Evolutionary conservation across 2,329 filamentous ascomycete genomes (phyloP).

Genomic region (Trichoderma polysporum): DNA sequence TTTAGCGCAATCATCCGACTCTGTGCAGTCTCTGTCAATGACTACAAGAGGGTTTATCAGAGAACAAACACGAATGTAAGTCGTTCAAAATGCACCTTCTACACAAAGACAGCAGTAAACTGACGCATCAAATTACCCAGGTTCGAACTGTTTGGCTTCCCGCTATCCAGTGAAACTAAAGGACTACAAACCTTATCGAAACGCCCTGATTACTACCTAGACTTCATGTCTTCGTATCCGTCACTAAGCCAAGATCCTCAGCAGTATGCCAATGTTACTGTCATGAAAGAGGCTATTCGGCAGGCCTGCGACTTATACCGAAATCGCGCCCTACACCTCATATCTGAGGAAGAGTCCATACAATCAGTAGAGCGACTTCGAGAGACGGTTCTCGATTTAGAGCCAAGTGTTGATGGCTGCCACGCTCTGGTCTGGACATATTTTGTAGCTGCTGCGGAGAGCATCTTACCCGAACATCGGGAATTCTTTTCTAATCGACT

Average conservation of each 20-base stretch:
- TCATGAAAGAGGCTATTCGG: slow-evolving; percentile 11
- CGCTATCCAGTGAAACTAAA: slow-evolving; percentile 11
- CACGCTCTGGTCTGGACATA: slow-evolving; percentile 15
- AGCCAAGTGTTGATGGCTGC: slow-evolving; percentile 5
- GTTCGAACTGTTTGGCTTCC: slow-evolving; percentile 14
- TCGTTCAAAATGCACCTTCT: not conserved
- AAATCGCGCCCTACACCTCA: slow-evolving; percentile 10
- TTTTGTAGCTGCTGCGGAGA: slow-evolving; percentile 11
- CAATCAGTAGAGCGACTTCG: slow-evolving; percentile 7
- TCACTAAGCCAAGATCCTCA: not conserved
- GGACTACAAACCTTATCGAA: slow-evolving; percentile 6
- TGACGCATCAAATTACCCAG: not conserved
- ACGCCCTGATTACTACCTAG: slow-evolving; percentile 5
- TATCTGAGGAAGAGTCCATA: not conserved
- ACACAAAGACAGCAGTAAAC: not conserved
- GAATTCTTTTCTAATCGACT: slow-evolving; percentile 7
- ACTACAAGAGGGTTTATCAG: slow-evolving; percentile 7
- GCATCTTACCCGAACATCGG: not conserved
- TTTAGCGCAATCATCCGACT: not conserved
- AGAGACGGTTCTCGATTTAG: slow-evolving; percentile 7
- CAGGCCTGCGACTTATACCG: slow-evolving; percentile 12
- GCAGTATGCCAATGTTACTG: slow-evolving; percentile 8
- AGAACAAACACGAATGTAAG: slow-evolving; percentile 13
- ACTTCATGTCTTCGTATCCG: slow-evolving; percentile 13
- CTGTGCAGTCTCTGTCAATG: not conserved